Base-by-base conservation (phyloP, 2,329 filamentous ascomycete genomes). In the Didymella lethalis region DNA sequence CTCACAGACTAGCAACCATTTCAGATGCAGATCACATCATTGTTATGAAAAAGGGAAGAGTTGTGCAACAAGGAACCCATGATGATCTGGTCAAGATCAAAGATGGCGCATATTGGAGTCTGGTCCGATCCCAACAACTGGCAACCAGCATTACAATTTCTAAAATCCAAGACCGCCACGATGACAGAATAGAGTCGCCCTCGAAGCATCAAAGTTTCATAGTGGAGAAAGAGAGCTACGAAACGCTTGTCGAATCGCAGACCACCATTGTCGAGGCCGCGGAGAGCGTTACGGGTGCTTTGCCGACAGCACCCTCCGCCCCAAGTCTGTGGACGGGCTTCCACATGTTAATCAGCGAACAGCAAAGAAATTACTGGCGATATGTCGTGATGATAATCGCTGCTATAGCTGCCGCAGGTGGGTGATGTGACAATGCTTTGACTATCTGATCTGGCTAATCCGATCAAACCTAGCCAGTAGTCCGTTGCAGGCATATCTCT, bases 1-100 rank as follows among this genome's bases (percentile, higher is more conserved):
- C 94, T 47, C 94, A 98, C 79, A 88, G 93, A 67, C 82, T 98
- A 11, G 96, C 92, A 0, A 97, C 94, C 7, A 96, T 97, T 79
- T 92, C 88, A 71, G 86, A 89, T 63, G 91, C 91, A 2, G 88
- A 94, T 70, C 86, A 34, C 20, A 95, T 95, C 56, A 81, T 92
- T 7, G 91, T 95, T 1, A 76, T 95, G 45, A 83, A 88, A 49
- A 85, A 88, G 65, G 91, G 92, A 2, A 77, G 81, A 47, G 85
- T 92, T 0, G 82, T 88, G 14, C 90, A 96, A 73, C 80, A 87
- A 62, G 91, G 92, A 0, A 91, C 85, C 0, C 92, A 96, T 65
- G 84, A 90, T 11, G 83, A 85, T 28, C 83, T 96, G 0, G 80
- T 95, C 1, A 72, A 80, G 2, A 77, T 83, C 31, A 79, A 85